Evolutionary conservation across 177 flowering plant species (phyloP).

Genomic region (Vitis hybrid): DNA sequence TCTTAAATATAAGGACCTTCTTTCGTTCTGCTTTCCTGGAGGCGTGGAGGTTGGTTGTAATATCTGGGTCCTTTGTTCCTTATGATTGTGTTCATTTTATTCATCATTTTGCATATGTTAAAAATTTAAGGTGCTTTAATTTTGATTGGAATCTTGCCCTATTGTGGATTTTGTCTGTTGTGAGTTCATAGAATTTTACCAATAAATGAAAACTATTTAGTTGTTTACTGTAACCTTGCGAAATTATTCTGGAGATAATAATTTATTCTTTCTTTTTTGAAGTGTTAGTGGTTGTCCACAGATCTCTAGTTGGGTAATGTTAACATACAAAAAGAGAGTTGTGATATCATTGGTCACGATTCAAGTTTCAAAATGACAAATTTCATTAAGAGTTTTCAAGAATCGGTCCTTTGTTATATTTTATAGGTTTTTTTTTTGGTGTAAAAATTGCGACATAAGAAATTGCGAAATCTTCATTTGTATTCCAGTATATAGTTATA

Average conservation of each 20-base stretch:
- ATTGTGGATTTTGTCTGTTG: neutral
- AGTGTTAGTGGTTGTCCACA: neutral
- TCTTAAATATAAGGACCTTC: conserved; percentile 85
- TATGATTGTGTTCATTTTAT: neutral
- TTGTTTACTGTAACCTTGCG: neutral
- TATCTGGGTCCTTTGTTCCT: neutral
- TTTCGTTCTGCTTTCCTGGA: conserved; percentile 97
- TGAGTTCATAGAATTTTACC: neutral
- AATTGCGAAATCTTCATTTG: no score
- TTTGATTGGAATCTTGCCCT: neutral
- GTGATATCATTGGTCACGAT: neutral
- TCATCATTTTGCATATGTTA: neutral
- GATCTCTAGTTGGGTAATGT: neutral
- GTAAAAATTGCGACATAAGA: no score
- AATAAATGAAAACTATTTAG: neutral
- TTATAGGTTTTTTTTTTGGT: neutral
- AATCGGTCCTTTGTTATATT: neutral
- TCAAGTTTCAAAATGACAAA: neutral
- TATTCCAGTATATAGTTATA: no score
- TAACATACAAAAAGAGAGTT: neutral
- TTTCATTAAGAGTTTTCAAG: neutral
- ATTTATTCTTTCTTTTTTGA: neutral
- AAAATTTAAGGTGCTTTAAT: neutral
- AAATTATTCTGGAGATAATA: neutral
- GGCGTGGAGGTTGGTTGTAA: conserved; percentile 79